Evolutionary conservation across 1,139 yeast genomes (phyloP).

Genomic region (Hemisphaericaspora lyxosophila): DNA sequence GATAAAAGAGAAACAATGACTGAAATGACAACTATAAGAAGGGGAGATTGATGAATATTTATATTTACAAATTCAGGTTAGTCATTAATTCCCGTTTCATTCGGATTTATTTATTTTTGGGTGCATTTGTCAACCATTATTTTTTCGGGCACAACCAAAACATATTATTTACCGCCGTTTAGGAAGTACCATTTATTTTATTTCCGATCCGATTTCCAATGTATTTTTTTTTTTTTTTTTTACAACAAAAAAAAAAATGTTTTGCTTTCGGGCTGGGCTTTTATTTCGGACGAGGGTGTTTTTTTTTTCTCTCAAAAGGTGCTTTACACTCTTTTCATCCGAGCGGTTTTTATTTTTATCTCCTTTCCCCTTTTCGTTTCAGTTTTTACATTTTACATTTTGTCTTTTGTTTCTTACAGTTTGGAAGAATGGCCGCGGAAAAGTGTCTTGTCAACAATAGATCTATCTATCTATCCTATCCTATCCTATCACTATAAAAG

Average conservation of each 20-base stretch:
- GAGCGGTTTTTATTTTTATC: too few relatives aligned
- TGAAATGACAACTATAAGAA: not conserved
- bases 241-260: too few relatives aligned
- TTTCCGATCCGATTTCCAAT: constrained; percentile 1
- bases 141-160: not conserved
- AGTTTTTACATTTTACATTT: too few relatives aligned
- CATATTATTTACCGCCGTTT: not conserved
- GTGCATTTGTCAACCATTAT: not conserved
- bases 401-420: too few relatives aligned
- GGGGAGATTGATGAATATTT: not conserved
- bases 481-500: too few relatives aligned
- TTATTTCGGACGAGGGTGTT: not conserved
- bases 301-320: not conserved
- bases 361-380: too few relatives aligned
- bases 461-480: too few relatives aligned
- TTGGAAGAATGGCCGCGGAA: too few relatives aligned
- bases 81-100: not conserved
- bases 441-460: too few relatives aligned
- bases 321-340: too few relatives aligned
- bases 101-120: not conserved
- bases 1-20: not conserved
- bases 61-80: not conserved
- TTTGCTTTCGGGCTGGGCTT: not conserved
- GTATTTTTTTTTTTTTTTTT: not conserved
- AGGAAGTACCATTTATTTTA: not conserved